These are phyloP conservation scores for Kurtzmaniella natalensis DNA, from an alignment of 1,139 yeast genomes.

Conservation along the genomic window DNA sequence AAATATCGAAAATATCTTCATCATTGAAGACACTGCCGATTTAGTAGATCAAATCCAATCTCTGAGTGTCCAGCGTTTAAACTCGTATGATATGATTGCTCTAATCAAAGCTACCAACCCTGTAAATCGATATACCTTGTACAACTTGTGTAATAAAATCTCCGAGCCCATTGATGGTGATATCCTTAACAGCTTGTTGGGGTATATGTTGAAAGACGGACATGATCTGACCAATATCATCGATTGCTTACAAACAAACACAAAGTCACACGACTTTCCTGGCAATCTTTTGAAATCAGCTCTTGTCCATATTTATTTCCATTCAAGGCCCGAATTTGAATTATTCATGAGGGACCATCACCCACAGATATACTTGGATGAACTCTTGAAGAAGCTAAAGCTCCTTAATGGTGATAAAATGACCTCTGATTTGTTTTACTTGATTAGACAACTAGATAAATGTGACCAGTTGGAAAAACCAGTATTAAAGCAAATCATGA, in stretches of 20 bases:
- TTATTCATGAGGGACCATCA: neutral
- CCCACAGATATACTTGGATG: neutral
- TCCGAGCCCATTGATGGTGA: neutral
- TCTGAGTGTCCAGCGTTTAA: slow-evolving; percentile 1
- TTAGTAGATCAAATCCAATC: too few species aligned
- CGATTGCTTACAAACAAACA: neutral
- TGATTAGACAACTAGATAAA: neutral
- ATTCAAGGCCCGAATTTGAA: slow-evolving; percentile 1
- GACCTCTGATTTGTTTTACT: neutral
- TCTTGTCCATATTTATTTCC: slow-evolving; percentile 1
- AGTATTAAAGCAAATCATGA: neutral
- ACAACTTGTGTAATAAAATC: neutral
- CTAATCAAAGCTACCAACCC: neutral
- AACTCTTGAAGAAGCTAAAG: neutral
- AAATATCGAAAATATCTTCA: too few species aligned
- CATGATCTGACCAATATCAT: neutral
- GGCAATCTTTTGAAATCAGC: neutral
- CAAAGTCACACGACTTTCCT: neutral
- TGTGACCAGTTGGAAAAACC: neutral
- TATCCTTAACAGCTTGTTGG: neutral
- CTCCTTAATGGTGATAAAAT: neutral
- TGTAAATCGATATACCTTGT: neutral
- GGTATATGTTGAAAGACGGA: slow-evolving; percentile 1
- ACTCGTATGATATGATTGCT: slow-evolving; percentile 1
- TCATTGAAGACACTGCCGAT: too few species aligned